Base-by-base conservation (phyloP, 192 early-diverging fungal genomes). In the Piromyces finnis region DNA sequence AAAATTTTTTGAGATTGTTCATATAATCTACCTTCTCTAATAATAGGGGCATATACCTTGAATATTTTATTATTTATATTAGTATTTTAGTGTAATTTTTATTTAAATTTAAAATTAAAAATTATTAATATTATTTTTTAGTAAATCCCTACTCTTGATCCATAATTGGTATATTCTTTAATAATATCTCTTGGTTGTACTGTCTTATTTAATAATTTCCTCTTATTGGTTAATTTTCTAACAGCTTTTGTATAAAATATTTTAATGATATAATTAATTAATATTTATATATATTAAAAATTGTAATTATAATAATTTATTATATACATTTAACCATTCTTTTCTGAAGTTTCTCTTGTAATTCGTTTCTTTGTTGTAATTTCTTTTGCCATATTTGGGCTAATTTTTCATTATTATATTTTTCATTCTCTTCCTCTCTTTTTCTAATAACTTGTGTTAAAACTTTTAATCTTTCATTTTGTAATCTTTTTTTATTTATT, bases 371-470 rank as follows among this genome's bases (percentile, higher is more conserved):
- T 77, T 91, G 87, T 80, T 86, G 85, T 80, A 91, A 84, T 82
- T 91, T 91, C 16, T 83, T 81, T 78, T 91, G 87, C 90, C 90
- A 90, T 37, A 90, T 89, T 29, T 87, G 80, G 0, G 86, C 81
- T 27, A 87, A 82, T 27, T 86, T 81, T 78, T 89, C 87, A 51
- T 88, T 84, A 77, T 89, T 87, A 0, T 83, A n/a, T 17, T 78
- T 35, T 77, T 90, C 87, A 80, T 89, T 90, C 29, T 90, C 87
- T 79, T 79, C 79, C 79, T 88, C 88, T 15, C 90, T 84, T 80
- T 85, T 79, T 22, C 83, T 82, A 81, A 91, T 87, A 36, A 90
- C 88, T 81, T 88, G 79, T 22, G 79, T 81, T 77, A 91, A 81
- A 29, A 91, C 83, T 78, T 86, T 77, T 14, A 91, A 81, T 28